Percentiles rank a stretch among this genome's conserved stretches.
These are phyloP conservation scores for Podospora pseudocomata DNA, from an alignment of 495 filamentous ascomycete genomes.

Conservation along the genomic window DNA sequence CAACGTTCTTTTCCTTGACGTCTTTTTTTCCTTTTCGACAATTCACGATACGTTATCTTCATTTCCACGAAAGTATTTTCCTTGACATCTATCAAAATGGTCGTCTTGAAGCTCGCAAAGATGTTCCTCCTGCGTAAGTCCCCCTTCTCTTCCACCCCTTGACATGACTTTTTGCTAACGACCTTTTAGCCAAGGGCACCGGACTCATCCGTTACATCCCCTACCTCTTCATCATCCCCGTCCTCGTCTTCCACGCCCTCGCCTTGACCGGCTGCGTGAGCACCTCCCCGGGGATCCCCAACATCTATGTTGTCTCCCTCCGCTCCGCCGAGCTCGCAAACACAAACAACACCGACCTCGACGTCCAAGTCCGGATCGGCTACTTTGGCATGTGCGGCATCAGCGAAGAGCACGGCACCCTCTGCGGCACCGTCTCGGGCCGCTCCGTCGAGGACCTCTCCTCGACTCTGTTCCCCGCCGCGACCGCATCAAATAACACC, in stretches of 20 bases:
- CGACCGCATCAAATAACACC: constrained; percentile 1
- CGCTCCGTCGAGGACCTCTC: constrained; percentile 14
- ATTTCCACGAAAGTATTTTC: background rate
- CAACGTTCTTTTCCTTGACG: background rate
- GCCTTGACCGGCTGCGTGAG: constrained; percentile 32
- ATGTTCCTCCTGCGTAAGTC: constrained; percentile 19
- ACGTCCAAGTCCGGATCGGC: constrained; percentile 29
- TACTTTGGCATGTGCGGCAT: constrained; percentile 38
- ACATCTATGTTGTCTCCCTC: constrained; percentile 31
- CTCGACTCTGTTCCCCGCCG: constrained; percentile 16
- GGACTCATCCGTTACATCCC: constrained; percentile 22
- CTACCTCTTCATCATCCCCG: constrained; percentile 27
- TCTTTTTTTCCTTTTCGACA: background rate
- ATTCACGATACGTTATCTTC: background rate
- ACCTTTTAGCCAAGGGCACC: constrained; percentile 5
- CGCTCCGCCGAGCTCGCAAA: constrained; percentile 12
- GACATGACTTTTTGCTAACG: constrained; percentile 14
- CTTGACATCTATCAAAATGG: constrained; percentile 16
- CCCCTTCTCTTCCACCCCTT: background rate
- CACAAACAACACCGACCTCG: constrained; percentile 15
- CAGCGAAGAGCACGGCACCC: constrained; percentile 18
- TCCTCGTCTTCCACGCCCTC: constrained; percentile 29
- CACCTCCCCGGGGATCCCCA: constrained; percentile 29
- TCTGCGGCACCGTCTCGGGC: constrained; percentile 23
- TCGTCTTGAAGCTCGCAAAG: constrained; percentile 17